Conservation (phyloP, 345 rosid genomes). For the Populus pruinosa region DNA sequence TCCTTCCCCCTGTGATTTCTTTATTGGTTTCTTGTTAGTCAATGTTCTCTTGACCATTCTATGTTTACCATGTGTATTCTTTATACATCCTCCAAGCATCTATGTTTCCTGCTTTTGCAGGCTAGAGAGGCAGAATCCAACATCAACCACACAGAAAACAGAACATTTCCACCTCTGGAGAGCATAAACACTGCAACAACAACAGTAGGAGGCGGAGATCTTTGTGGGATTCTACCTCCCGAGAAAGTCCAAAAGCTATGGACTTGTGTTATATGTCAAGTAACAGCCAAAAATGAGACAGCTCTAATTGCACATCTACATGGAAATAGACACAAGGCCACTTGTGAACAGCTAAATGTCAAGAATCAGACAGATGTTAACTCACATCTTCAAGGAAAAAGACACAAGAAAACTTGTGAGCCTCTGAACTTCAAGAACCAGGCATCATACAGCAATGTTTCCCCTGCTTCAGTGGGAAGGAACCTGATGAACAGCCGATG, state of each 20-base stretch:
- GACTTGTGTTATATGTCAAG: conserved; percentile 30
- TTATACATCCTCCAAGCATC: neutral
- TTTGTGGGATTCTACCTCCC: neutral
- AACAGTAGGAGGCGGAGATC: neutral
- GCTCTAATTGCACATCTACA: conserved; percentile 13
- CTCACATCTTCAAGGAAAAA: neutral
- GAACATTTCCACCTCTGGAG: neutral
- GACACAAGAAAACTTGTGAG: neutral
- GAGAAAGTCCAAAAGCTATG: conserved; percentile 22
- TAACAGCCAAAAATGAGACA: conserved; percentile 11
- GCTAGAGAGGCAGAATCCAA: neutral
- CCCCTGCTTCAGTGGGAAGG: neutral
- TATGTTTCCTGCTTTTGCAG: neutral
- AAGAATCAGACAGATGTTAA: conserved; percentile 5
- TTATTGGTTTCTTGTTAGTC: neutral
- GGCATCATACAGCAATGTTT: neutral
- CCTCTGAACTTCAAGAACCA: neutral
- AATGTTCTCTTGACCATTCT: too few relatives aligned
- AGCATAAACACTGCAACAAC: neutral
- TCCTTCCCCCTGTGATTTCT: neutral
- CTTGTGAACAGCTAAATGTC: conserved; percentile 10
- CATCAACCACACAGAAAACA: neutral
- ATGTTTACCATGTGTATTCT: neutral
- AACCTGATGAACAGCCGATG: neutral
- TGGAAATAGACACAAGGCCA: conserved; percentile 24